phyloP scores from a whole-genome alignment of 1,284 basidiomycete genomes.

The Microbotryum saponariae region DNA sequence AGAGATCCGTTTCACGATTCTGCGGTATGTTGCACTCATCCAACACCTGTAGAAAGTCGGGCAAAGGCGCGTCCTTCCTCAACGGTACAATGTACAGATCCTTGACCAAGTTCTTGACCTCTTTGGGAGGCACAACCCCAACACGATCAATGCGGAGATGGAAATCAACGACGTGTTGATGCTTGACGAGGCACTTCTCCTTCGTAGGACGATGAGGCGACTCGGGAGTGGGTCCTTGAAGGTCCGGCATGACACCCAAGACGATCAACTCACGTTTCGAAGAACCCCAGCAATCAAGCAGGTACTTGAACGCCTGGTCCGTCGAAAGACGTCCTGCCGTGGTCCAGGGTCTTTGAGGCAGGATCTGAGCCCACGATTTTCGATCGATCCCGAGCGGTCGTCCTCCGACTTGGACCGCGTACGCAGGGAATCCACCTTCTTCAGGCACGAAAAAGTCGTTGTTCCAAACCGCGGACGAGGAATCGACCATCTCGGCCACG shows the following conservation, averaged over 20 bases:
- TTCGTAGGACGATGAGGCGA: constrained; percentile 26
- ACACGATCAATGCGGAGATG: constrained; percentile 34
- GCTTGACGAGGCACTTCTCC: constrained; percentile 31
- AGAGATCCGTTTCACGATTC: constrained; percentile 54
- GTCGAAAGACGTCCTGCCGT: constrained; percentile 36
- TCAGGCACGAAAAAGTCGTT: constrained; percentile 35
- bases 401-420: constrained; percentile 36
- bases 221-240: constrained; percentile 27
- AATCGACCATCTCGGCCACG: background rate
- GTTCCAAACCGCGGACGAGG: constrained; percentile 27
- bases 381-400: constrained; percentile 29
- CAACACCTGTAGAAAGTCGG: constrained; percentile 76
- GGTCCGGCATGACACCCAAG: constrained; percentile 34
- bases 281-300: constrained; percentile 36
- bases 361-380: constrained; percentile 31
- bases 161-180: constrained; percentile 32
- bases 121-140: constrained; percentile 34
- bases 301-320: constrained; percentile 35
- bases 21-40: constrained; percentile 59
- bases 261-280: constrained; percentile 35
- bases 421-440: constrained; percentile 36
- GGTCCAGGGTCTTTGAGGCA: constrained; percentile 24
- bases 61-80: constrained; percentile 57
- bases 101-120: constrained; percentile 48
- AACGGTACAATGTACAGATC: constrained; percentile 85